Evolutionary conservation across 306 rosid genomes (phyloP).

Genomic region (Vigna trinervia): DNA sequence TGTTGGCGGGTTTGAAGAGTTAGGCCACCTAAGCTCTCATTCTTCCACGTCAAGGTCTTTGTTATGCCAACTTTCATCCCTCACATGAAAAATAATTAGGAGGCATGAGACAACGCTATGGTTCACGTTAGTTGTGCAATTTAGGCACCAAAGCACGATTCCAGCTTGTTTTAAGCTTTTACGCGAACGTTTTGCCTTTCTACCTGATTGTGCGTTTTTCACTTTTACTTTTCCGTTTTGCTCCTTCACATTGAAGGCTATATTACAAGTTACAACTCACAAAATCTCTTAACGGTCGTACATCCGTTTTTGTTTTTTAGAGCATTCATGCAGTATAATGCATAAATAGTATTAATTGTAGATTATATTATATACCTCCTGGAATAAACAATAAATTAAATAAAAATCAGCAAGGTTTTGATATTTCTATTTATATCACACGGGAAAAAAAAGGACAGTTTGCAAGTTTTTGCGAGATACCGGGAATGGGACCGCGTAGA

Average conservation of each 20-base stretch:
- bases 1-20: neutral
- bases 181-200: neutral
- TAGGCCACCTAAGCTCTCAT: slow-evolving; percentile 43
- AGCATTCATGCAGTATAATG: neutral
- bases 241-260: neutral
- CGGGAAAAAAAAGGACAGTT: neutral
- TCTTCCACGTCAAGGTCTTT: neutral
- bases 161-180: neutral
- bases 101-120: neutral
- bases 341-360: neutral
- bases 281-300: neutral
- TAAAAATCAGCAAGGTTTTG: neutral
- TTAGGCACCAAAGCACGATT: slow-evolving; percentile 19
- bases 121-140: neutral
- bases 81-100: slow-evolving; percentile 11
- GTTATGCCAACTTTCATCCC: slow-evolving; percentile 11
- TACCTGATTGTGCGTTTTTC: slow-evolving; percentile 9
- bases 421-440: neutral
- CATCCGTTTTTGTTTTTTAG: too few species aligned
- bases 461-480: neutral
- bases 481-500: neutral
- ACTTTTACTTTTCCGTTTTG: neutral
- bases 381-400: neutral
- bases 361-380: neutral
- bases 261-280: neutral